phyloP scores from a whole-genome alignment of 2,329 filamentous ascomycete species.

The Periconia sp. region DNA sequence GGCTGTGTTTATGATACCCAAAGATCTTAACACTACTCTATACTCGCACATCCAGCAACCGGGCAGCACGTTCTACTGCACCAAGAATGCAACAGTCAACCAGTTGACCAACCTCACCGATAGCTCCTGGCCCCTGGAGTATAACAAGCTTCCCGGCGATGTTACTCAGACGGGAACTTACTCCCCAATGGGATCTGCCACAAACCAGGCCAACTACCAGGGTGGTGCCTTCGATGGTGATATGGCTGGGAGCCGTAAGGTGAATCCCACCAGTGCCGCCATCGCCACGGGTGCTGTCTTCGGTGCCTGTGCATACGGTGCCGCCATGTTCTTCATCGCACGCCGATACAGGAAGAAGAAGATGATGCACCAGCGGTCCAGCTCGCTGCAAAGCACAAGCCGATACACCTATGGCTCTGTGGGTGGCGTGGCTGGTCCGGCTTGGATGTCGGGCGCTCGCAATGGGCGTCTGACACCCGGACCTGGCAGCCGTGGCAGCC shows the following conservation, averaged over 20 bases:
- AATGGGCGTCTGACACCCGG: constrained; percentile 40
- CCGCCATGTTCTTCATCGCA: constrained; percentile 92
- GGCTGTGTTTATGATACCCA: constrained; percentile 60
- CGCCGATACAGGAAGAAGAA: constrained; percentile 88
- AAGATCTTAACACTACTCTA: constrained; percentile 60
- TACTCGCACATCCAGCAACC: constrained; percentile 73
- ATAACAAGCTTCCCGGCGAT: constrained; percentile 53
- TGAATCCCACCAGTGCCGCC: constrained; percentile 68
- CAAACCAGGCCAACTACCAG: constrained; percentile 42
- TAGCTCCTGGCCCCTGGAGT: constrained; percentile 74
- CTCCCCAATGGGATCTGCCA: too few species aligned
- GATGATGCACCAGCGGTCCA: constrained; percentile 76
- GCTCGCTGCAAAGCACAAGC: constrained; percentile 76
- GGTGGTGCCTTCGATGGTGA: constrained; percentile 59
- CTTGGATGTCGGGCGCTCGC: constrained; percentile 55
- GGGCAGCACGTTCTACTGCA: constrained; percentile 76
- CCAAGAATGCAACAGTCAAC: constrained; percentile 68
- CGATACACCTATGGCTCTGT: constrained; percentile 50
- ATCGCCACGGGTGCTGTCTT: constrained; percentile 80
- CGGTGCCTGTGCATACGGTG: constrained; percentile 85
- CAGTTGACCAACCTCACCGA: constrained; percentile 84
- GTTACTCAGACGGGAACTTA: too few species aligned
- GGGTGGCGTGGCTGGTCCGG: constrained; percentile 47
- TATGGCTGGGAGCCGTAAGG: constrained; percentile 59
- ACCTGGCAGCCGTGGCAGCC: constrained; percentile 48